Conservation (phyloP, 352 stramenopile species). For the Thalassiosira gravida region DNA sequence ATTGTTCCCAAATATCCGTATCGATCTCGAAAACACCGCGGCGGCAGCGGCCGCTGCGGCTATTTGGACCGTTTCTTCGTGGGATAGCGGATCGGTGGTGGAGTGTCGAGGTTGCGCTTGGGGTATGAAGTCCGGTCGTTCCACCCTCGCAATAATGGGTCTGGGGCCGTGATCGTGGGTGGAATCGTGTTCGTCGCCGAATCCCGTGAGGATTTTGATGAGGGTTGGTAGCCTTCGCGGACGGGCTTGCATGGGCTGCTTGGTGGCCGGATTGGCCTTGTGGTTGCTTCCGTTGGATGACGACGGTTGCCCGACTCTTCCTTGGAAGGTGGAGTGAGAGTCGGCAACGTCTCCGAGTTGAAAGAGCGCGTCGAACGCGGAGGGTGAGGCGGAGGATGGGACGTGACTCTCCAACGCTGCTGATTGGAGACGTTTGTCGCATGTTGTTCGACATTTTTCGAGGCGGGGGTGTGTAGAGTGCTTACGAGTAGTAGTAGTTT, state of each 20-base stretch:
- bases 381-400: constrained; percentile 7
- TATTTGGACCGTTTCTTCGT: constrained; percentile 38
- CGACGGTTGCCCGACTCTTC: no score
- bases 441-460: constrained; percentile 27
- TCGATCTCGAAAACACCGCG: constrained; percentile 42
- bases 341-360: no score
- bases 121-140: constrained; percentile 27
- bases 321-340: no score
- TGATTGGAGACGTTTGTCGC: constrained; percentile 42
- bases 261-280: no score
- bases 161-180: constrained; percentile 8
- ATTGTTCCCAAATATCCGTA: constrained; percentile 29
- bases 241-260: constrained; percentile 4
- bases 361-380: constrained; percentile 28
- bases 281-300: no score
- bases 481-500: no score
- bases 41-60: constrained; percentile 39
- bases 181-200: constrained; percentile 28
- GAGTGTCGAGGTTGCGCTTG: background rate
- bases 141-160: constrained; percentile 40
- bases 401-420: constrained; percentile 34
- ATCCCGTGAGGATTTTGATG: constrained; percentile 63
- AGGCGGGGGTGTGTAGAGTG: constrained; percentile 16
- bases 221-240: constrained; percentile 49
- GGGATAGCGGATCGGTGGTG: constrained; percentile 1